Percentiles rank a stretch among this genome's conserved stretches.
These are phyloP conservation scores for Dianthus caryophyllus DNA, from an alignment of 148 eudicot species.

Conservation along the genomic window DNA sequence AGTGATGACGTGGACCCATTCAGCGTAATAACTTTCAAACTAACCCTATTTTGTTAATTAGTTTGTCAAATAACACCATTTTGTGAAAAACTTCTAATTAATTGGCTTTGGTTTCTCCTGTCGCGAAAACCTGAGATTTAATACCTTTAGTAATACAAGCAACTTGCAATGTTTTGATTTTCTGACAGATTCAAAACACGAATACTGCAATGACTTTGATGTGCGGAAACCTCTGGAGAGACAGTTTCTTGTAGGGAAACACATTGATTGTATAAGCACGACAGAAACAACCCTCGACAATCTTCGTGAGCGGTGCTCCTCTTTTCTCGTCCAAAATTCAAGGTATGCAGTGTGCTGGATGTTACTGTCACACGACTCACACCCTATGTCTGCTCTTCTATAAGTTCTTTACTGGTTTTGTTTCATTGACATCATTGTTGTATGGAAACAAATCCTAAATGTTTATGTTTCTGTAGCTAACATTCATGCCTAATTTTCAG, in stretches of 20 bases:
- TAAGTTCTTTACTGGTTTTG: background rate
- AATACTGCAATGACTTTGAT: slow-evolving; percentile 83
- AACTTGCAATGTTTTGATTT: background rate
- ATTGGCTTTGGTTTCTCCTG: background rate
- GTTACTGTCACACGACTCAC: too few species aligned
- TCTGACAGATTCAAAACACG: slow-evolving; percentile 62
- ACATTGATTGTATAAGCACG: slow-evolving; percentile 65
- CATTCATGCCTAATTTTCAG: slow-evolving; percentile 30
- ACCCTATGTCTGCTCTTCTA: background rate
- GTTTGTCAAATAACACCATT: too few species aligned
- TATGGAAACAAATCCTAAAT: slow-evolving; percentile 5
- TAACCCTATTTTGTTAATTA: too few species aligned
- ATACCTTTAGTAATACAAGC: background rate
- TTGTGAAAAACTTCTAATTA: too few species aligned
- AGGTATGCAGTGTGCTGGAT: slow-evolving; percentile 33
- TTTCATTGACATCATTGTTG: background rate
- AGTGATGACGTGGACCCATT: too few species aligned
- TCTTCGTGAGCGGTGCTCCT: slow-evolving; percentile 60
- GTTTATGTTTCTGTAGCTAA: background rate
- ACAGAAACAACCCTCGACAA: slow-evolving; percentile 38
- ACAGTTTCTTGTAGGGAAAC: slow-evolving; percentile 52
- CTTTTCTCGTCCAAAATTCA: slow-evolving; percentile 56
- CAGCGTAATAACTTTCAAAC: too few species aligned
- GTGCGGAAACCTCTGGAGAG: slow-evolving; percentile 86
- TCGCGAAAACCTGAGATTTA: background rate